Conservation (phyloP, 345 rosid species). For the Stellera chamaejasme region DNA sequence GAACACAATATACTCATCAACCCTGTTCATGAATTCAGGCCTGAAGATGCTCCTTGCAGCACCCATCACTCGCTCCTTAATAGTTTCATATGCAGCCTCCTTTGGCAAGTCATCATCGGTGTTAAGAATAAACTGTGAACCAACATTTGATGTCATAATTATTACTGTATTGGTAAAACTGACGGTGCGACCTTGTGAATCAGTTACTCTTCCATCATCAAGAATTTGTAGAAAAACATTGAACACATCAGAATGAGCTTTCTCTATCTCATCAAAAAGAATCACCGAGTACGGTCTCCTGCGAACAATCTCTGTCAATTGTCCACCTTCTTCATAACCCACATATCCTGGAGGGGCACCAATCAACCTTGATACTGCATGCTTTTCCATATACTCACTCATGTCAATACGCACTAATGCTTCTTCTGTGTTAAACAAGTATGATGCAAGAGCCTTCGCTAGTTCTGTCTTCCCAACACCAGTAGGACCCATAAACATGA, state of each 20-base stretch:
- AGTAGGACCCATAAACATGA: constrained; percentile 99
- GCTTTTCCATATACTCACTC: constrained; percentile 99
- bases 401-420: constrained; percentile 90
- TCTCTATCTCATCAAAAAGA: constrained; percentile 97
- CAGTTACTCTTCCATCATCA: constrained; percentile 97
- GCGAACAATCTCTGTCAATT: constrained; percentile 84
- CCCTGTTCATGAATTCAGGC: constrained; percentile 97
- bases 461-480: constrained; percentile 98
- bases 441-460: constrained; percentile 92
- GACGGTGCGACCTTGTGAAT: constrained; percentile 89
- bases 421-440: constrained; percentile 93
- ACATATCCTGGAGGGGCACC: constrained; percentile 99
- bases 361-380: constrained; percentile 90
- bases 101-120: constrained; percentile 48
- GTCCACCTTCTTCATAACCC: constrained; percentile 99
- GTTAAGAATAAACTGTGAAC: constrained; percentile 77
- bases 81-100: constrained; percentile 65
- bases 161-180: constrained; percentile 90
- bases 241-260: constrained; percentile 89
- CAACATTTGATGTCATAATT: constrained; percentile 95
- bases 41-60: constrained; percentile 97
- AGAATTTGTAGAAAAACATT: constrained; percentile 94
- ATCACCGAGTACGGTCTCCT: constrained; percentile 94
- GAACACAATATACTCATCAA: constrained; percentile 98
- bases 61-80: constrained; percentile 78